Evolutionary conservation across 2,329 filamentous ascomycete genomes (phyloP), one percentile per base, ranked within the genome.

Genomic region (Coleophoma eucalyptorum): DNA sequence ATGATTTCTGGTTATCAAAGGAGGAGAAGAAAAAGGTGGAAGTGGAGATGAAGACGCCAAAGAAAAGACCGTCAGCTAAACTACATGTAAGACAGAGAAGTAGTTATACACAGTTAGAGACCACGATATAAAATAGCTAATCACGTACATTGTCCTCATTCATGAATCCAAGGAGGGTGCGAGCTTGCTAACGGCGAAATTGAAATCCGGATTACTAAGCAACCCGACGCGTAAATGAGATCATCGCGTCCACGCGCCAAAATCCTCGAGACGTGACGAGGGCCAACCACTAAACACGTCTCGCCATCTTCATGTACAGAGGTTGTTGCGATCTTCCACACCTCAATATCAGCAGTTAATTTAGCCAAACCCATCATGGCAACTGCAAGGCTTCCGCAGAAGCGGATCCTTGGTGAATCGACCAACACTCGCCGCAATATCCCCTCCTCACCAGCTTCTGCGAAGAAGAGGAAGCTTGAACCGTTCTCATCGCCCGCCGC

Each of bases 391-490:
- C 69, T 84, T 50, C 82, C 87, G 49, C 83, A 88, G 70, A 91
- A 91, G 73, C 83, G 88, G 64, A 83, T 87, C 61, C 75, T 90
- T 45, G 83, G 79, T 57, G 87, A 90, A 64, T 75, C 81, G 53
- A 81, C 83, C 52, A 87, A 79, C 62, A 76, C 79, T 58, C 79
- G 81, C 53, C 79, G 78, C 60, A 88, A 87, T 63, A 75, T 83
- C 51, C 67, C 79, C 55, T 73, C 79, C 1, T 81, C 84, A 15
- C 73, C 76, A 3, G 65, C 72, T 3, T 71, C 60, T 16, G 51
- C 57, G 12, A 58, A 97, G 77, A 96, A 94, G 72, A 80, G 90
- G 56, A 95, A 90, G 70, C 77, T 96, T 53, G 89, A 94, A 40
- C 68, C 77, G 5, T 70, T 75, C 26, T 73, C 79, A 21, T 81